Percentiles rank a stretch among this genome's conserved stretches.
Conservation (phyloP, 768 basidiomycete genomes). For the Lanmaoa rubissima region DNA sequence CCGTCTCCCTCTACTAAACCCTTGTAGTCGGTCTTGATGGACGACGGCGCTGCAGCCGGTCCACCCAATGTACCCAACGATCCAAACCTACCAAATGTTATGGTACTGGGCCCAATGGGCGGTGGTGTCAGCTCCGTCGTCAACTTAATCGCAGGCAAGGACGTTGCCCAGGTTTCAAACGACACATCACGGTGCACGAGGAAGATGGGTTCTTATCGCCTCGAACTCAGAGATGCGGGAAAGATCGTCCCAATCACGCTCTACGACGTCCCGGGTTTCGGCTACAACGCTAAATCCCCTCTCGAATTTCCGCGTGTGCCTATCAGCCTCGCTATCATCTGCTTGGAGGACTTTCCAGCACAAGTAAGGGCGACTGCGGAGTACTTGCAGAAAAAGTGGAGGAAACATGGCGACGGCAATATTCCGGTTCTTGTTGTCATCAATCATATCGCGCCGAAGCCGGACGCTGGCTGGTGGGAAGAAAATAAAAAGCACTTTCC, state of each 20-base stretch:
- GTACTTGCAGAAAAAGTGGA: slow-evolving; percentile 18
- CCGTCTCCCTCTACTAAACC: background rate
- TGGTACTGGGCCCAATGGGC: slow-evolving; percentile 27
- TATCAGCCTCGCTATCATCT: slow-evolving; percentile 23
- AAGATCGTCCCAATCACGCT: slow-evolving; percentile 15
- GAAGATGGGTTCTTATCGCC: slow-evolving; percentile 13
- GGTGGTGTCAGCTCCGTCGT: slow-evolving; percentile 30
- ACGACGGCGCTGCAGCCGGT: background rate
- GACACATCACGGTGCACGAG: slow-evolving; percentile 19
- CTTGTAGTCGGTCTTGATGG: slow-evolving; percentile 3
- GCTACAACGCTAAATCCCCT: slow-evolving; percentile 18
- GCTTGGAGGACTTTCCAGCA: slow-evolving; percentile 19
- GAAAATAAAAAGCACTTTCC: slow-evolving; percentile 22
- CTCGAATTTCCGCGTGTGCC: slow-evolving; percentile 20
- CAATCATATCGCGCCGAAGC: slow-evolving; percentile 20
- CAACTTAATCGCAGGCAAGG: slow-evolving; percentile 29
- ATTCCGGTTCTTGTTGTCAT: slow-evolving; percentile 22
- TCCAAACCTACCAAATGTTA: slow-evolving; percentile 17
- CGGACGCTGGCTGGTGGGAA: slow-evolving; percentile 22
- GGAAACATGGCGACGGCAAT: slow-evolving; percentile 12
- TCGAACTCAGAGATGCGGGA: slow-evolving; percentile 11
- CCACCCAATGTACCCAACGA: background rate
- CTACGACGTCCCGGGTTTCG: slow-evolving; percentile 25
- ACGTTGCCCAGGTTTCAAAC: slow-evolving; percentile 20
- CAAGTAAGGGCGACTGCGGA: slow-evolving; percentile 22